Conservation (phyloP, 805 yeast species). For the Ogataea trehaloabstinens region DNA sequence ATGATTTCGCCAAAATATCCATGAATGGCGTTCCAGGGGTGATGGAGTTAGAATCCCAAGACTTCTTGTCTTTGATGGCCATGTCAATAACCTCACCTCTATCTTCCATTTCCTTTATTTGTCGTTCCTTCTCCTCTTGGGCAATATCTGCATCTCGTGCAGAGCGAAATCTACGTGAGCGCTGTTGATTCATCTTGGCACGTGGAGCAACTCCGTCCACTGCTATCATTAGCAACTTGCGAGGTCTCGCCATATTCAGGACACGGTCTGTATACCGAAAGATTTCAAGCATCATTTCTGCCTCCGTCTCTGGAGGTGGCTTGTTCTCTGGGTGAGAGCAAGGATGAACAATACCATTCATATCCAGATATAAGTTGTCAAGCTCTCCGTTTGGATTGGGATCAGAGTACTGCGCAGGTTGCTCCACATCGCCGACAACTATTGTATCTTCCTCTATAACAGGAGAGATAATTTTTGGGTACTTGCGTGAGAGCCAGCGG, state of each 20-base stretch:
- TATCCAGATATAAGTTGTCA: slow-evolving; percentile 90
- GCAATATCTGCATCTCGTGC: slow-evolving; percentile 87
- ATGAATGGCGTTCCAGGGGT: slow-evolving; percentile 99
- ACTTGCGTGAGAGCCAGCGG: slow-evolving; percentile 91
- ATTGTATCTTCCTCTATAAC: slow-evolving; percentile 73
- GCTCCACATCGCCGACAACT: slow-evolving; percentile 55
- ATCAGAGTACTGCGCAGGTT: slow-evolving; percentile 64
- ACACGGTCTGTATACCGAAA: slow-evolving; percentile 93
- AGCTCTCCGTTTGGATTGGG: slow-evolving; percentile 95
- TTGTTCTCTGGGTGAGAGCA: slow-evolving; percentile 97
- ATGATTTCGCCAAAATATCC: slow-evolving; percentile 80
- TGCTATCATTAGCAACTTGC: slow-evolving; percentile 90
- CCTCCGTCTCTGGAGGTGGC: slow-evolving; percentile 95
- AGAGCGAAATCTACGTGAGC: slow-evolving; percentile 88
- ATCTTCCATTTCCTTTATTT: slow-evolving; percentile 54
- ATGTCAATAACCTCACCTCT: slow-evolving; percentile 77
- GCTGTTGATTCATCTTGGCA: slow-evolving; percentile 96
- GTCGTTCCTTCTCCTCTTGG: slow-evolving; percentile 64
- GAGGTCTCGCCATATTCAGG: slow-evolving; percentile 88
- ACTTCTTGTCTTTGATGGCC: slow-evolving; percentile 65
- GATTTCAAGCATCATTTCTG: slow-evolving; percentile 92
- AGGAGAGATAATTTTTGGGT: slow-evolving; percentile 91
- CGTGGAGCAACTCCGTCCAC: slow-evolving; percentile 99
- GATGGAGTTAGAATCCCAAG: slow-evolving; percentile 95
- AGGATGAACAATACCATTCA: slow-evolving; percentile 99